Evolutionary conservation across 768 basidiomycete species (phyloP).

Genomic region (Agrocybe praecox): DNA sequence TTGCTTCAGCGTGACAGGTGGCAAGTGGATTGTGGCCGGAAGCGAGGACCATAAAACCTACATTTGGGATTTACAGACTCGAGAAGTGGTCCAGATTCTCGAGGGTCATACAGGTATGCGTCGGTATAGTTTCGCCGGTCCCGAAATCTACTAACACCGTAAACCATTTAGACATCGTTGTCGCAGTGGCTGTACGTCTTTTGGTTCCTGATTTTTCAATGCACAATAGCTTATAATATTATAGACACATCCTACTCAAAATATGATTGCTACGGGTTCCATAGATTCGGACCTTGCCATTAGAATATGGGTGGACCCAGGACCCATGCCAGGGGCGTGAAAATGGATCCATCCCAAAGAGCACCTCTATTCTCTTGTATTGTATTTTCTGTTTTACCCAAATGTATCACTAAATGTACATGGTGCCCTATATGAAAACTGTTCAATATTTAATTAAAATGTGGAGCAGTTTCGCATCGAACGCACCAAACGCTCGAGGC

Average conservation of each 20-base stretch:
- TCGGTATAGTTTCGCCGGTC: neutral
- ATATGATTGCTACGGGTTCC: slow-evolving; percentile 87
- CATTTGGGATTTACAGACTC: slow-evolving; percentile 88
- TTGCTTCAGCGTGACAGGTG: slow-evolving; percentile 83
- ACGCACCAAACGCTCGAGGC: no score
- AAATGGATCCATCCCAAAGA: neutral
- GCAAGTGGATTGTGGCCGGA: slow-evolving; percentile 90
- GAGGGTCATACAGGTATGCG: slow-evolving; percentile 72
- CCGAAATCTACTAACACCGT: slow-evolving; percentile 4
- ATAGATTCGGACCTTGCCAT: slow-evolving; percentile 84
- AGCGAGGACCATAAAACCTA: slow-evolving; percentile 90
- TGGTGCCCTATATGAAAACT: slow-evolving; percentile 2
- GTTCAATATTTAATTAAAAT: neutral
- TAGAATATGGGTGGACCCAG: slow-evolving; percentile 78
- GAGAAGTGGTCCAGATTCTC: slow-evolving; percentile 81
- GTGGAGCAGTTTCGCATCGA: neutral
- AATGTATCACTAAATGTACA: slow-evolving; percentile 26
- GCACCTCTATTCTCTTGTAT: slow-evolving; percentile 6
- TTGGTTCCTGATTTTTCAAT: slow-evolving; percentile 2
- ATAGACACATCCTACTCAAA: slow-evolving; percentile 84
- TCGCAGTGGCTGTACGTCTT: slow-evolving; percentile 71
- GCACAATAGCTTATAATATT: neutral
- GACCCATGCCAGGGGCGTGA: slow-evolving; percentile 22
- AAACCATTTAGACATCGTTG: slow-evolving; percentile 60
- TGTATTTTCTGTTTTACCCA: slow-evolving; percentile 15